phyloP scores from a whole-genome alignment of 2,329 filamentous ascomycete genomes.

The Fragosphaeria purpurea region DNA sequence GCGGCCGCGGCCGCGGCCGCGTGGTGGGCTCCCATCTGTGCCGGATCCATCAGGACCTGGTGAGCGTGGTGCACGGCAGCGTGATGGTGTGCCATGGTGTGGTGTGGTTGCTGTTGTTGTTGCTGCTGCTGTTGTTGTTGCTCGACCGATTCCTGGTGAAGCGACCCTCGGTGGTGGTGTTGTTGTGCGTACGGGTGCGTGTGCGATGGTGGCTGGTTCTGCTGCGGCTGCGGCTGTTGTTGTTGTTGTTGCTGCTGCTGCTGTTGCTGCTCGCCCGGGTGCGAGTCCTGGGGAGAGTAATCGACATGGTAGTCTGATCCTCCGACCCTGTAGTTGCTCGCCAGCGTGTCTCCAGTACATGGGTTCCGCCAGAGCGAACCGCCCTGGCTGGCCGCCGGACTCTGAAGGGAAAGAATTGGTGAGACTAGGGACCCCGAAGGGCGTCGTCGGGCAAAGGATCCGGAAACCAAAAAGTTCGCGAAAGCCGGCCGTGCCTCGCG shows the following conservation, averaged over 20 bases:
- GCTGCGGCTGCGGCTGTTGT: conserved; percentile 37
- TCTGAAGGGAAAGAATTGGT: conserved; percentile 52
- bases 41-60: conserved; percentile 46
- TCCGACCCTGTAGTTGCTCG: conserved; percentile 59
- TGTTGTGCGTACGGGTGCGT: conserved; percentile 20
- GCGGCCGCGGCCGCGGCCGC: conserved; percentile 22
- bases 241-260: conserved; percentile 35
- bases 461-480: conserved; percentile 1
- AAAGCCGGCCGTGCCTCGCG: conserved; percentile 4
- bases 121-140: conserved; percentile 33
- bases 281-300: conserved; percentile 58
- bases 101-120: conserved; percentile 35
- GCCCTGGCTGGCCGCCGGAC: conserved; percentile 62
- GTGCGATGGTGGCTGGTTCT: not conserved
- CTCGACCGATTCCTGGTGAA: conserved; percentile 33
- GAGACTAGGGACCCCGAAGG: conserved; percentile 41
- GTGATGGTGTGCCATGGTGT: conserved; percentile 35
- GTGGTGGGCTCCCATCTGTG: conserved; percentile 41
- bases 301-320: conserved; percentile 63
- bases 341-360: conserved; percentile 63
- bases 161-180: conserved; percentile 35
- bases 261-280: conserved; percentile 55
- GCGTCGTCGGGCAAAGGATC: conserved; percentile 30
- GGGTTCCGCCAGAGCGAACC: conserved; percentile 67
- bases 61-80: conserved; percentile 37